Conservation (phyloP, 1,139 yeast species). For the Spencermartinsiella ligniputridi region DNA sequence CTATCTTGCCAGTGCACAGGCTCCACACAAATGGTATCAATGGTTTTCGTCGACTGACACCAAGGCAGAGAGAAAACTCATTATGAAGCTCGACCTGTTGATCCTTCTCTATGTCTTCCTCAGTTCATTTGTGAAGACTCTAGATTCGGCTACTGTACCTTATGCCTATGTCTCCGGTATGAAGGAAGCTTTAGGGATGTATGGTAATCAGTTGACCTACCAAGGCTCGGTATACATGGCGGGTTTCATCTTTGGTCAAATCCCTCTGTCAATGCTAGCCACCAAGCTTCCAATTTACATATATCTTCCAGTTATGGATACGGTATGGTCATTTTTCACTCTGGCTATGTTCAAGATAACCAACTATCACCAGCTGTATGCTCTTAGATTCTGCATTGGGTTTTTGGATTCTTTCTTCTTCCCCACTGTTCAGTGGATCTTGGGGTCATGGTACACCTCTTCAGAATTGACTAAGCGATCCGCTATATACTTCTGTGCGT, state of each 20-base stretch:
- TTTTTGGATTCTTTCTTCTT: conserved; percentile 58
- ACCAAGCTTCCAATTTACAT: conserved; percentile 7
- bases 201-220: conserved; percentile 46
- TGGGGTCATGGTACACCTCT: conserved; percentile 58
- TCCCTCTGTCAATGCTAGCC: conserved; percentile 9
- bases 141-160: conserved; percentile 16
- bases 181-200: conserved; percentile 47
- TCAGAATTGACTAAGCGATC: conserved; percentile 41
- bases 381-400: conserved; percentile 55
- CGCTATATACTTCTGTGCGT: conserved; percentile 11
- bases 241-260: conserved; percentile 13
- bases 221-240: conserved; percentile 10
- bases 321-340: conserved; percentile 28
- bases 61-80: conserved; percentile 18
- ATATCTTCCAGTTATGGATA: conserved; percentile 6
- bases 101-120: conserved; percentile 17
- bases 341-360: conserved; percentile 45
- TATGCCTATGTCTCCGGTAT: conserved; percentile 54
- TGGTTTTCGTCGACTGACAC: conserved; percentile 13
- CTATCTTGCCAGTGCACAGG: conserved; percentile 4
- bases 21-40: conserved; percentile 7
- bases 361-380: conserved; percentile 24
- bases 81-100: conserved; percentile 18
- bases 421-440: conserved; percentile 53
- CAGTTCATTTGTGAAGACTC: conserved; percentile 13